A percentile compares a stretch with the other conserved stretches of the same genome.
Conservation (phyloP, 78 protist species). For the Planoprotostelium fungivorum region DNA sequence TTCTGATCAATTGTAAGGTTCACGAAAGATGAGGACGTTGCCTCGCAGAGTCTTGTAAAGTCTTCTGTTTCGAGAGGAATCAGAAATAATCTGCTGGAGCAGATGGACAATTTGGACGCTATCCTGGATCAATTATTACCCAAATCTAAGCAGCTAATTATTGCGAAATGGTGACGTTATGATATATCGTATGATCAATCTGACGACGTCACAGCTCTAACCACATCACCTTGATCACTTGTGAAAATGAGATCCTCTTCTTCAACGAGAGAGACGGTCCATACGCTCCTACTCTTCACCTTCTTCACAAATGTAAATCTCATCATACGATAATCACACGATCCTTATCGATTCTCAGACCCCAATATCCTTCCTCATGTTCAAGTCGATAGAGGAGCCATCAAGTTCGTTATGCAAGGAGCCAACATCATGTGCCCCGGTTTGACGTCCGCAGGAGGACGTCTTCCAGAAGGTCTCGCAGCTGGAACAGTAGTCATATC, state of each 20-base stretch:
- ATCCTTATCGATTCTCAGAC: not conserved
- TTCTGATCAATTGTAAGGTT: not conserved
- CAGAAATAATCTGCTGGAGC: not conserved
- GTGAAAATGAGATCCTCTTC: conserved; percentile 48
- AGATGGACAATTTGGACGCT: not conserved
- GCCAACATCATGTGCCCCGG: conserved; percentile 66
- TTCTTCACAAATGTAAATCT: conserved; percentile 53
- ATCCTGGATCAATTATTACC: not conserved
- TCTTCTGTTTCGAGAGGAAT: not conserved
- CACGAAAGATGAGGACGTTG: not conserved
- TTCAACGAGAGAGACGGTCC: conserved; percentile 65
- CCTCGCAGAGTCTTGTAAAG: not conserved
- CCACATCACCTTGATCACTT: conserved; percentile 24
- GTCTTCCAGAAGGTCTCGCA: conserved; percentile 41
- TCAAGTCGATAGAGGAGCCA: conserved; percentile 64
- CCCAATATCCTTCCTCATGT: conserved; percentile 55
- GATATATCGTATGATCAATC: not conserved
- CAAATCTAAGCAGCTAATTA: not conserved
- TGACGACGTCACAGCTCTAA: conserved; percentile 13
- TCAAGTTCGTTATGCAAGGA: conserved; percentile 55
- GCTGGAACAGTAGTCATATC: conserved; percentile 19
- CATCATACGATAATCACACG: not conserved
- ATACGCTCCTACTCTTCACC: conserved; percentile 49
- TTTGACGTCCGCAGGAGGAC: conserved; percentile 58
- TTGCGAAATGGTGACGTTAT: not conserved